Percentiles rank a stretch among this genome's conserved stretches.
These are phyloP conservation scores for Suhomyces taliae DNA, from an alignment of 1,139 yeast species.

Conservation along the genomic window DNA sequence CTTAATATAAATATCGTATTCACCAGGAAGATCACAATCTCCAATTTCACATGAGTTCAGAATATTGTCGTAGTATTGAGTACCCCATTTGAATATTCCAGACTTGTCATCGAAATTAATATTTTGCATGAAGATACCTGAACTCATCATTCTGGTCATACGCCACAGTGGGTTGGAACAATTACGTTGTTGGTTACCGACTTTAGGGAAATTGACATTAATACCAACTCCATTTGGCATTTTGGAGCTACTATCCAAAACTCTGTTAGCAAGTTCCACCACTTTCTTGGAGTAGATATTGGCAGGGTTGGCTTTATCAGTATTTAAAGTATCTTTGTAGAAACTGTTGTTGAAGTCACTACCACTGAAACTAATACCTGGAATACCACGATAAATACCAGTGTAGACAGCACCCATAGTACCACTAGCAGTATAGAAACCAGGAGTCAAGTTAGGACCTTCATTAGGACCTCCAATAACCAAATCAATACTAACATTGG, in stretches of 20 bases:
- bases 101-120: conserved; percentile 28
- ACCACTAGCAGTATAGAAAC: conserved; percentile 41
- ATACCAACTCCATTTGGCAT: conserved; percentile 45
- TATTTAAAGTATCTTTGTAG: conserved; percentile 37
- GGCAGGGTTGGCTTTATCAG: conserved; percentile 30
- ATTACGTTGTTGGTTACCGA: conserved; percentile 26
- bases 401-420: conserved; percentile 47
- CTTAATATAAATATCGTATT: conserved; percentile 22
- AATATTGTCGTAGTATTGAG: conserved; percentile 23
- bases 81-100: conserved; percentile 19
- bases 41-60: conserved; percentile 29
- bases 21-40: conserved; percentile 34
- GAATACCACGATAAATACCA: conserved; percentile 43
- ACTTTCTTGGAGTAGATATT: conserved; percentile 42
- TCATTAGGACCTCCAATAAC: conserved; percentile 50
- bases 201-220: conserved; percentile 49
- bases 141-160: conserved; percentile 39
- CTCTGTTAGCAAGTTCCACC: conserved; percentile 35
- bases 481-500: conserved; percentile 36
- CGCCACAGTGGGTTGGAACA: conserved; percentile 41
- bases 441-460: conserved; percentile 42
- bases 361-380: conserved; percentile 43
- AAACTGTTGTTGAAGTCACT: conserved; percentile 42
- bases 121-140: conserved; percentile 30
- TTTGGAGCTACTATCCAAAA: conserved; percentile 26